Evolutionary conservation across 768 basidiomycete species (phyloP).

Genomic region (Cytidiella melzeri): DNA sequence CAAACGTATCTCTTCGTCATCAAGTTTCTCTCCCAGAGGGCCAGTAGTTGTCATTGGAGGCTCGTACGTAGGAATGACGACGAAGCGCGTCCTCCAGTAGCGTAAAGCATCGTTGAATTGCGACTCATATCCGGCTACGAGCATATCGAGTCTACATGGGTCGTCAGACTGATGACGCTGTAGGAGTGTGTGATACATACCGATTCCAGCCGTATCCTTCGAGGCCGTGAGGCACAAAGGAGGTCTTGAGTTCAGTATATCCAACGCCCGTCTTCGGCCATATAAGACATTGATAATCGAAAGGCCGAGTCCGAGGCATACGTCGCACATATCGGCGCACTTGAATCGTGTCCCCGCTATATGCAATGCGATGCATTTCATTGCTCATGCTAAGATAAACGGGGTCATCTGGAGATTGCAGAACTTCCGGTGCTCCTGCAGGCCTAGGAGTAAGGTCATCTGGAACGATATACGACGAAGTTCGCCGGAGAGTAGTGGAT

Average conservation of each 20-base stretch:
- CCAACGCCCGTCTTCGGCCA: slow-evolving; percentile 90
- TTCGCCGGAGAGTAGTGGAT: slow-evolving; percentile 34
- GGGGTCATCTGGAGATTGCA: slow-evolving; percentile 55
- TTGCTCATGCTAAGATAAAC: slow-evolving; percentile 94
- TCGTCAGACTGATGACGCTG: background rate
- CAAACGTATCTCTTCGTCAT: slow-evolving; percentile 83
- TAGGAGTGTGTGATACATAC: slow-evolving; percentile 30
- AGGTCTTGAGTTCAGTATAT: slow-evolving; percentile 73
- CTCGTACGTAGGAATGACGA: slow-evolving; percentile 83
- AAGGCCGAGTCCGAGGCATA: slow-evolving; percentile 54
- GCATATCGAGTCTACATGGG: slow-evolving; percentile 67
- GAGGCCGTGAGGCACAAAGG: slow-evolving; percentile 71
- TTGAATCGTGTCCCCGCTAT: slow-evolving; percentile 85
- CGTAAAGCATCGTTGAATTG: slow-evolving; percentile 76
- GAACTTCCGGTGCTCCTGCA: slow-evolving; percentile 58
- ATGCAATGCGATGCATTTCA: slow-evolving; percentile 89
- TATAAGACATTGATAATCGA: slow-evolving; percentile 83
- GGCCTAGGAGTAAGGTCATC: slow-evolving; percentile 54
- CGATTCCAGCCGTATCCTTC: slow-evolving; percentile 87
- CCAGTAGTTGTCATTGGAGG: slow-evolving; percentile 50
- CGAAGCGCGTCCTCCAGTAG: slow-evolving; percentile 92
- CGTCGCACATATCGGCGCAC: slow-evolving; percentile 81
- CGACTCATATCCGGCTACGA: slow-evolving; percentile 77
- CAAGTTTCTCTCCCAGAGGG: slow-evolving; percentile 65
- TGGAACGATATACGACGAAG: slow-evolving; percentile 49